phyloP scores from a whole-genome alignment of 2,329 filamentous ascomycete species.

The Penicillium sp. region DNA sequence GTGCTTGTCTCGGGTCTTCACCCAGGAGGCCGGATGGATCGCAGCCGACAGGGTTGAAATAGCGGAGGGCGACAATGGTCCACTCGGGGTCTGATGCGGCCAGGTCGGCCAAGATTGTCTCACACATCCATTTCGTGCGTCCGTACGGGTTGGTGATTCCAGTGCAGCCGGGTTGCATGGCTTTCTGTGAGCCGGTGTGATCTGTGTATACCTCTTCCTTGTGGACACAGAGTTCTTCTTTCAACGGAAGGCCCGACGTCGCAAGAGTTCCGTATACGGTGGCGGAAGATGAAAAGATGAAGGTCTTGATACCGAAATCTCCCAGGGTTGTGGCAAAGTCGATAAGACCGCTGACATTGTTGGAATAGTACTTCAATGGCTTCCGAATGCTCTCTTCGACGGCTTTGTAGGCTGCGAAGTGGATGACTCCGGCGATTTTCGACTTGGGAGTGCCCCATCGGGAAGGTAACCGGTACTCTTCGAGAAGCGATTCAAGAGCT shows the following conservation, averaged over 20 bases:
- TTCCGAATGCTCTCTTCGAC: slow-evolving; percentile 60
- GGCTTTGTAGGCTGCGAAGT: slow-evolving; percentile 66
- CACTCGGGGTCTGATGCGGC: slow-evolving; percentile 58
- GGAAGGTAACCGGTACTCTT: slow-evolving; percentile 39
- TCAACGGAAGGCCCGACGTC: slow-evolving; percentile 50
- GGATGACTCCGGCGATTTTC: slow-evolving; percentile 61
- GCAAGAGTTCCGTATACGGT: slow-evolving; percentile 61
- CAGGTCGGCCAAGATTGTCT: slow-evolving; percentile 62
- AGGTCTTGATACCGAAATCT: slow-evolving; percentile 59
- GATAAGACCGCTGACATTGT: slow-evolving; percentile 63
- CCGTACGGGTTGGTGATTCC: slow-evolving; percentile 64
- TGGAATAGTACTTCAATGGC: slow-evolving; percentile 63
- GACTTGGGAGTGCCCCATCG: slow-evolving; percentile 42
- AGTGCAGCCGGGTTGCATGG: slow-evolving; percentile 48
- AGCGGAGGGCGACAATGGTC: slow-evolving; percentile 61
- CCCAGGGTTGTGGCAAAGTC: slow-evolving; percentile 56
- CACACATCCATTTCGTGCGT: slow-evolving; percentile 64
- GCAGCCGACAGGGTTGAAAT: slow-evolving; percentile 67
- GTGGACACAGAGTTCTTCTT: slow-evolving; percentile 56
- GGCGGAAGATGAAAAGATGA: slow-evolving; percentile 66
- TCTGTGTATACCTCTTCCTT: slow-evolving; percentile 46
- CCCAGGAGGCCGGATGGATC: slow-evolving; percentile 61
- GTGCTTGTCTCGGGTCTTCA: slow-evolving; percentile 59
- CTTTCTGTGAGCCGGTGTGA: slow-evolving; percentile 42
- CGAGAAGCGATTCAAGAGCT: slow-evolving; percentile 43